Conservation (phyloP, 208 protist genomes). For the Angomonas deanei region DNA sequence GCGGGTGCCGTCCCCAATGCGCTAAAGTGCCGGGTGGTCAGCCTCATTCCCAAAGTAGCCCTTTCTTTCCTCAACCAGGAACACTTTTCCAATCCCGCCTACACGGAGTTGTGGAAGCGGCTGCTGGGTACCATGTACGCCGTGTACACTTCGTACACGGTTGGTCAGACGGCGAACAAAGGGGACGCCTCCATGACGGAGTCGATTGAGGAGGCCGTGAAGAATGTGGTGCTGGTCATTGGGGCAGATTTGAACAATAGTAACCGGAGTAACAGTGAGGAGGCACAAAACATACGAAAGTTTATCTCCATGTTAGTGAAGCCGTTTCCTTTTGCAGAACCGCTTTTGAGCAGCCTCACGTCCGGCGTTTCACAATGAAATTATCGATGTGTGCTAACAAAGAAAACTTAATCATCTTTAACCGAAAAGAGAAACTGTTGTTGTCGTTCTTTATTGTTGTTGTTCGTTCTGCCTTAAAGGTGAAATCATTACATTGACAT, state of each 20-base stretch:
- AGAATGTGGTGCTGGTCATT: slow-evolving; percentile 83
- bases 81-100: slow-evolving; percentile 14
- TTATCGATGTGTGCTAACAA: no score
- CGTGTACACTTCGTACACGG: slow-evolving; percentile 49
- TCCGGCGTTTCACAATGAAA: no score
- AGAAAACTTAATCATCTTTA: no score
- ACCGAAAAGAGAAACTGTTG: no score
- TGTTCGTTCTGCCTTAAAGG: background rate
- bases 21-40: slow-evolving; percentile 35
- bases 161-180: background rate
- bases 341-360: no score
- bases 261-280: no score
- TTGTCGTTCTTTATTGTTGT: background rate
- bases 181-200: slow-evolving; percentile 58
- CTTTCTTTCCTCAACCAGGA: slow-evolving; percentile 38
- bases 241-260: slow-evolving; percentile 17
- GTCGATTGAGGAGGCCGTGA: slow-evolving; percentile 81
- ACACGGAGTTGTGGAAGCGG: slow-evolving; percentile 59
- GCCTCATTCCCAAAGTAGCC: slow-evolving; percentile 59
- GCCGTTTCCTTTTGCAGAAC: slow-evolving; percentile 62
- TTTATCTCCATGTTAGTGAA: slow-evolving; percentile 31
- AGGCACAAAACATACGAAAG: background rate
- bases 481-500: background rate
- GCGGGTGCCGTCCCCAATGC: no score
- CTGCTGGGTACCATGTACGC: slow-evolving; percentile 72